A percentile compares a stretch with the other conserved stretches of the same genome.
phyloP scores from a whole-genome alignment of 2,329 filamentous ascomycete genomes.

The Orbilia oligospora region DNA sequence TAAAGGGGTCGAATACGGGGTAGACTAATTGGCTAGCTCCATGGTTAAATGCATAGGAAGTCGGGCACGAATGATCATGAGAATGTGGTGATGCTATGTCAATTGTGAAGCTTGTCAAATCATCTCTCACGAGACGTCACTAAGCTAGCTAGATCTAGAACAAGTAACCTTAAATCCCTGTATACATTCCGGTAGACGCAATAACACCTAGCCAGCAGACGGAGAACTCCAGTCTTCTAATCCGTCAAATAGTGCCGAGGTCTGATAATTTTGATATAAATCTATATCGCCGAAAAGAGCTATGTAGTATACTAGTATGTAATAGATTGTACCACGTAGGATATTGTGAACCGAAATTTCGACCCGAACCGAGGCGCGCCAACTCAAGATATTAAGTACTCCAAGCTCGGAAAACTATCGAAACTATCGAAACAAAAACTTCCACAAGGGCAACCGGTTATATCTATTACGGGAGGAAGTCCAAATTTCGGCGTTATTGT shows the following conservation, averaged over 20 bases:
- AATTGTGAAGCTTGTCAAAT: conserved; percentile 21
- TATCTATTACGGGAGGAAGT: conserved; percentile 32
- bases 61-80: conserved; percentile 17
- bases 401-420: conserved; percentile 30
- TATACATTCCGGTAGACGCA: neutral
- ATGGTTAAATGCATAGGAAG: conserved; percentile 38
- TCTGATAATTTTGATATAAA: conserved; percentile 1
- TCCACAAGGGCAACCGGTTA: conserved; percentile 46
- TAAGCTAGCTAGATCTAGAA: conserved; percentile 25
- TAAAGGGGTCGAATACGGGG: conserved; percentile 15
- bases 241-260: conserved; percentile 4
- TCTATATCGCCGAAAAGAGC: neutral
- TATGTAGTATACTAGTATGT: neutral
- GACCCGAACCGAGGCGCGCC: conserved; percentile 22
- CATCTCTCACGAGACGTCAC: conserved; percentile 25
- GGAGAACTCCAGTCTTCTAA: conserved; percentile 4
- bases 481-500: conserved; percentile 6
- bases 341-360: neutral
- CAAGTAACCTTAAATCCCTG: conserved; percentile 23
- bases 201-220: neutral
- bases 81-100: neutral
- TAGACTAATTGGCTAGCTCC: conserved; percentile 24
- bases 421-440: conserved; percentile 37
- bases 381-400: conserved; percentile 35
- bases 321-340: neutral